Percentiles rank a stretch among this genome's conserved stretches.
phyloP scores from a whole-genome alignment of 148 eudicot genomes.

The Heliamphora exappendiculata region DNA sequence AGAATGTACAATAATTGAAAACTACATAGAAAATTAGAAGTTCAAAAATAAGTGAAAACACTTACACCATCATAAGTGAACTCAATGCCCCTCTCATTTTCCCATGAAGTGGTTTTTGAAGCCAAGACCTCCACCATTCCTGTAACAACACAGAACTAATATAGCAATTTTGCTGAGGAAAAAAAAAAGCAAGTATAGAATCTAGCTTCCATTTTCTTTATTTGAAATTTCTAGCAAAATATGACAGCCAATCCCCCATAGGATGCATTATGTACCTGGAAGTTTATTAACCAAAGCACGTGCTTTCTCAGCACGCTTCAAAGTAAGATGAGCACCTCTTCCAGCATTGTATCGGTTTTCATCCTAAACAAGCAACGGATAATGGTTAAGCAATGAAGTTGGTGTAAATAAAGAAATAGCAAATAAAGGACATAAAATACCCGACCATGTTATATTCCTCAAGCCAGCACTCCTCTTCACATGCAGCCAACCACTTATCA shows the following conservation, averaged over 20 bases:
- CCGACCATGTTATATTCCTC: slow-evolving; percentile 84
- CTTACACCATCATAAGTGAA: slow-evolving; percentile 92
- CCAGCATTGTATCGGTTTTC: slow-evolving; percentile 93
- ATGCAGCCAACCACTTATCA: slow-evolving; percentile 85
- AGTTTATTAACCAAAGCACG: slow-evolving; percentile 74
- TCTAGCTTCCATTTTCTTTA: neutral
- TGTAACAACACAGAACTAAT: slow-evolving; percentile 19
- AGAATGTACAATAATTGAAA: neutral
- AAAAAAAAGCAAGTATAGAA: neutral
- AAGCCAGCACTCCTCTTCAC: slow-evolving; percentile 97
- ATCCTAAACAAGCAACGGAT: slow-evolving; percentile 48
- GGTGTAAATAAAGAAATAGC: neutral
- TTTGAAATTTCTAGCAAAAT: neutral
- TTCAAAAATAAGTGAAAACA: slow-evolving; percentile 6
- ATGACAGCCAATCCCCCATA: neutral
- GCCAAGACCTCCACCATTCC: slow-evolving; percentile 77
- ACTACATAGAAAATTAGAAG: neutral
- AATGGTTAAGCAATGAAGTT: slow-evolving; percentile 2
- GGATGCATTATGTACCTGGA: slow-evolving; percentile 53
- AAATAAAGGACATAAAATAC: slow-evolving; percentile 2
- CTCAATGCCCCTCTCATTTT: slow-evolving; percentile 60
- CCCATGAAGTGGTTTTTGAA: slow-evolving; percentile 67
- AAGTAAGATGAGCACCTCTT: slow-evolving; percentile 81
- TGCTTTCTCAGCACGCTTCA: slow-evolving; percentile 98
- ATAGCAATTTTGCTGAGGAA: neutral